Conservation (phyloP, 768 basidiomycete genomes). For the Russula ochroleuca region DNA sequence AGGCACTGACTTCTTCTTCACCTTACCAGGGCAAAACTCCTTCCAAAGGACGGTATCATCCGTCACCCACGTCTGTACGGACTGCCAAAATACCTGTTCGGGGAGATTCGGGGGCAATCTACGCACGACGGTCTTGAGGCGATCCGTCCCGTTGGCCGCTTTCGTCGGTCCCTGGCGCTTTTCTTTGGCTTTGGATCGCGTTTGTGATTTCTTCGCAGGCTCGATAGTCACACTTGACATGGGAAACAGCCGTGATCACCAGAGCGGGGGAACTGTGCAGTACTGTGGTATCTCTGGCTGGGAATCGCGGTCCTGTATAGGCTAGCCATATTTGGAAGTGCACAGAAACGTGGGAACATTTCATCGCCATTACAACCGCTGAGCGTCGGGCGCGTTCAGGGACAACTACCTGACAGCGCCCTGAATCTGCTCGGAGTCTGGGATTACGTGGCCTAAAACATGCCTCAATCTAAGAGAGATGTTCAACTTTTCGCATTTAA, state of each 20-base stretch:
- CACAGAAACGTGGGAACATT: background rate
- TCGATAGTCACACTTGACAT: conserved; percentile 24
- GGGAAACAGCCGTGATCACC: background rate
- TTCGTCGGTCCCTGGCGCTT: conserved; percentile 32
- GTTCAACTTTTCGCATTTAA: too few relatives aligned
- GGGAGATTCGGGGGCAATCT: conserved; percentile 89
- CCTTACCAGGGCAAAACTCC: conserved; percentile 60
- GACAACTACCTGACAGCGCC: background rate
- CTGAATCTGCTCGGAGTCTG: too few relatives aligned
- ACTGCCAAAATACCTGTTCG: conserved; percentile 91
- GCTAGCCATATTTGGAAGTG: conserved; percentile 2
- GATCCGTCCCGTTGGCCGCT: conserved; percentile 44
- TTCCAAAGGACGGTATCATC: conserved; percentile 70
- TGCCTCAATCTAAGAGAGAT: too few relatives aligned
- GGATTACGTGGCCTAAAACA: too few relatives aligned
- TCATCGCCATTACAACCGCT: background rate
- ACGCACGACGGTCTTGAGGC: conserved; percentile 84
- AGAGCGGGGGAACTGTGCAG: background rate
- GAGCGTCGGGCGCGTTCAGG: background rate
- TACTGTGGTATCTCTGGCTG: background rate
- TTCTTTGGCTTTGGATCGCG: conserved; percentile 34
- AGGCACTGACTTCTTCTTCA: conserved; percentile 57
- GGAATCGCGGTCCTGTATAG: background rate
- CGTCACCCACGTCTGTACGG: conserved; percentile 77
- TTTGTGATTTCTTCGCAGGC: conserved; percentile 27